Conservation (phyloP, 345 rosid genomes). For the Erysimum cheiranthoides region DNA sequence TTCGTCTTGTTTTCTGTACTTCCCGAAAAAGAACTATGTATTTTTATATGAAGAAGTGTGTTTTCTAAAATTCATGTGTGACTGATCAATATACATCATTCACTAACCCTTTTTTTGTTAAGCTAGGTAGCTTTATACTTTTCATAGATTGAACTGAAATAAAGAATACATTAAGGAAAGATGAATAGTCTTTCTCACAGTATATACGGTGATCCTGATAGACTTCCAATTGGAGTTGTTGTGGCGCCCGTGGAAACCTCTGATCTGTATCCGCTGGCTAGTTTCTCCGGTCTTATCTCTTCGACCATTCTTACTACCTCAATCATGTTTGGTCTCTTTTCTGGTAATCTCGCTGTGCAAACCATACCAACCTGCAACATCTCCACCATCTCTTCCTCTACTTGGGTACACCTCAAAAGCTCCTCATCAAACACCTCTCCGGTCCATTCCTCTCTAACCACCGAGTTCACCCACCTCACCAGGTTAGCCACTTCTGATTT, state of each 20-base stretch:
- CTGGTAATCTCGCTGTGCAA: constrained; percentile 76
- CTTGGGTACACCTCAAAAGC: constrained; percentile 83
- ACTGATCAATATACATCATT: constrained; percentile 17
- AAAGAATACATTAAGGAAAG: constrained; percentile 20
- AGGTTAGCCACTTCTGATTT: constrained; percentile 76
- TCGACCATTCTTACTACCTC: constrained; percentile 74
- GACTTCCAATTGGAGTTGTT: constrained; percentile 49
- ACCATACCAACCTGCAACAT: constrained; percentile 91
- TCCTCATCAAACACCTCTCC: constrained; percentile 93
- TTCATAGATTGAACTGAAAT: constrained; percentile 28
- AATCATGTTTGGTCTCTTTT: constrained; percentile 77
- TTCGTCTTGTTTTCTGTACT: constrained; percentile 23
- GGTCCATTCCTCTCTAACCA: constrained; percentile 97
- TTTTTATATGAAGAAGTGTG: constrained; percentile 3
- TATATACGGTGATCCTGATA: constrained; percentile 53
- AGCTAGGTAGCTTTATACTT: background rate
- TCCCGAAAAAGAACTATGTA: background rate
- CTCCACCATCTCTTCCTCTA: constrained; percentile 98
- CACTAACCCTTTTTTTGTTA: background rate
- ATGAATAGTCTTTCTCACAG: constrained; percentile 40
- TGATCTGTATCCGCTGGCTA: constrained; percentile 53
- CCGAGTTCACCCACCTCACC: constrained; percentile 95
- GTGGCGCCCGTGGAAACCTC: constrained; percentile 53
- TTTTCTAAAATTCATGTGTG: constrained; percentile 15
- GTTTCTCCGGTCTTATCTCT: constrained; percentile 58